Evolutionary conservation across 108 stramenopile genomes (phyloP), one percentile per base, ranked within the genome.

Genomic region (Nitzschia sp.): DNA sequence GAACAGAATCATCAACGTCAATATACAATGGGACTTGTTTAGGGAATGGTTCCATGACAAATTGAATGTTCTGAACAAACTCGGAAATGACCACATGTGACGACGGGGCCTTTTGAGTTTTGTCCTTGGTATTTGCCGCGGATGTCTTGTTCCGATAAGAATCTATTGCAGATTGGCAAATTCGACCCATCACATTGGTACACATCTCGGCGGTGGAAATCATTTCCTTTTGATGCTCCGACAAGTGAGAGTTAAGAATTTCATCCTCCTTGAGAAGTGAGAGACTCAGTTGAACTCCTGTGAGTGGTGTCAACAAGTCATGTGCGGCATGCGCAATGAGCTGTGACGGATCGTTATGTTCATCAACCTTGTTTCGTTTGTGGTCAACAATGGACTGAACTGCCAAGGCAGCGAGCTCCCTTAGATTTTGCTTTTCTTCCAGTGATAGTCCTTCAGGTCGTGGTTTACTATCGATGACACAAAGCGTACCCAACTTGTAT

Each of bases 301-400:
- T 78, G 57, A 93, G 41, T 20, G 92, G 89, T 15, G 87, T 88
- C 52, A 89, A 57, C 56, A 93, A 64, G 57, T 93, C 92, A 73
- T 86, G 89, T 12, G 86, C 83, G 9, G 84, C 83, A 68, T 79
- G 83, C 1, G 86, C 82, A 61, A 86, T 85, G 37, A 82, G 46
- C 53, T 73, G 46, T 10, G 69, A 58, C 54, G 86, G 83, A 48
- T 80, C 80, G 40, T 83, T 62, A 0, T 43, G 22, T 8, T 76
- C 51, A 12, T 75, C 48, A 21, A 72, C 12, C 61, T 71, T 69
- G 26, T 78, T 78, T 54, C 71, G 41, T 56, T 72, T 71, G 12
- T 80, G 79, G 10, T 70, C 42, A 11, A 83, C 82, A 61, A 80
- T 61, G 42, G 64, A 55, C 40, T 83, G 79, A 53, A 85, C 69